phyloP scores from a whole-genome alignment of 2,329 filamentous ascomycete genomes.

The Calonectria henricotiae region DNA sequence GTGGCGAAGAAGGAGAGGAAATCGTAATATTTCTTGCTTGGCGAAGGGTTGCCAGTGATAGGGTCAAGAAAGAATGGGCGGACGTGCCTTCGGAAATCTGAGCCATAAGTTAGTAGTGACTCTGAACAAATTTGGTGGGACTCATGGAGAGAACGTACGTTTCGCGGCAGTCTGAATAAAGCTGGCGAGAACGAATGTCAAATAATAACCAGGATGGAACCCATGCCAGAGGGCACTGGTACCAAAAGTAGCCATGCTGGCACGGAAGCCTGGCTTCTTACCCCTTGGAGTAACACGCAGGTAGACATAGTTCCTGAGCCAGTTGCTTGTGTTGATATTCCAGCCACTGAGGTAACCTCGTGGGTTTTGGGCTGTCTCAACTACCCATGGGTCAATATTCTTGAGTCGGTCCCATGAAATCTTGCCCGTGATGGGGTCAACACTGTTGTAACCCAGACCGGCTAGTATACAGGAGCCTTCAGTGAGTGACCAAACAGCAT shows the following conservation, averaged over 20 bases:
- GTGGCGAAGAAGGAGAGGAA: conserved; percentile 82
- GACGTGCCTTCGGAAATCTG: conserved; percentile 90
- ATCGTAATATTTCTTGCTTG: conserved; percentile 90
- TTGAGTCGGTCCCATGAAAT: conserved; percentile 90
- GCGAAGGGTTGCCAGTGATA: conserved; percentile 77
- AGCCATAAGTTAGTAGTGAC: conserved; percentile 34
- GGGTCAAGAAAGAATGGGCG: conserved; percentile 94
- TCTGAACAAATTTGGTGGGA: not conserved
- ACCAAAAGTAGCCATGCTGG: conserved; percentile 92
- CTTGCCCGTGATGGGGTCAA: conserved; percentile 88
- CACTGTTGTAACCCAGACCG: conserved; percentile 93
- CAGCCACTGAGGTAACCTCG: conserved; percentile 91
- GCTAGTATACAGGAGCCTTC: conserved; percentile 96
- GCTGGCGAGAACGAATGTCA: conserved; percentile 90
- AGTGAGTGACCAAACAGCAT: conserved; percentile 93
- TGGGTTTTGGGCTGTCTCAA: conserved; percentile 95
- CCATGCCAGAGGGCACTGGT: conserved; percentile 99
- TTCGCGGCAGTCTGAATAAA: conserved; percentile 96
- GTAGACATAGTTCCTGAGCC: conserved; percentile 97
- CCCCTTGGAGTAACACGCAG: conserved; percentile 94
- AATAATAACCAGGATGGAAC: conserved; percentile 97
- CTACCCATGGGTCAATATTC: conserved; percentile 88
- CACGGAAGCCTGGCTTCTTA: conserved; percentile 96
- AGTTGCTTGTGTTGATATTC: conserved; percentile 99
- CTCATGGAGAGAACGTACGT: conserved; percentile 73